Evolutionary conservation across 306 rosid species (phyloP).

Genomic region (Leucaena leucocephala): DNA sequence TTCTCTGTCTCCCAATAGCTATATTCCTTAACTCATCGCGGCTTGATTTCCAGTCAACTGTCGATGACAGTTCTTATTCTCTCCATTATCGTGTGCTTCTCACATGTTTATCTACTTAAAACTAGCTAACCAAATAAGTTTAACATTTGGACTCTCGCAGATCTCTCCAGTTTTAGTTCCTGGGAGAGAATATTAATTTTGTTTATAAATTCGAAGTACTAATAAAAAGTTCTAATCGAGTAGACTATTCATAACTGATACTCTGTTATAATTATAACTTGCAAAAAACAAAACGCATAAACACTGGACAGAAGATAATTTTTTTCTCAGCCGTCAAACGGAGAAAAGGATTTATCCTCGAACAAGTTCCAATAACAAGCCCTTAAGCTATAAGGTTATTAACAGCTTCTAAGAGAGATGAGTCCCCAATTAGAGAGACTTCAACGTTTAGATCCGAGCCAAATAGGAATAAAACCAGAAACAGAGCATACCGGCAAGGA

Average conservation of each 20-base stretch:
- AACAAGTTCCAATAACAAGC: background rate
- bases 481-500: constrained; percentile 59
- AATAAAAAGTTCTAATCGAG: background rate
- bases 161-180: background rate
- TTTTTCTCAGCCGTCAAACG: background rate
- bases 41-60: background rate
- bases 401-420: background rate
- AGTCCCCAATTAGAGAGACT: background rate
- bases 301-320: background rate
- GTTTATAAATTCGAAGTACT: background rate
- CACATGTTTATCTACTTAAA: background rate
- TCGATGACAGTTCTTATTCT: background rate
- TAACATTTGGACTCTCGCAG: background rate
- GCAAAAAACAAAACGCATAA: background rate
- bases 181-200: background rate
- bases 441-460: background rate
- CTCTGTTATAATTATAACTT: background rate
- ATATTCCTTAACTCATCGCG: background rate
- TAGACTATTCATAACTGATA: background rate
- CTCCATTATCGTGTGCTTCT: background rate
- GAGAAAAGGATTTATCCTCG: background rate
- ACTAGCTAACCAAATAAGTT: background rate
- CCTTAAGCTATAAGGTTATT: background rate
- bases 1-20: background rate
- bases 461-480: background rate